Conservation (phyloP, 495 filamentous ascomycete species). For the Melanomma pulvis-pyrius region DNA sequence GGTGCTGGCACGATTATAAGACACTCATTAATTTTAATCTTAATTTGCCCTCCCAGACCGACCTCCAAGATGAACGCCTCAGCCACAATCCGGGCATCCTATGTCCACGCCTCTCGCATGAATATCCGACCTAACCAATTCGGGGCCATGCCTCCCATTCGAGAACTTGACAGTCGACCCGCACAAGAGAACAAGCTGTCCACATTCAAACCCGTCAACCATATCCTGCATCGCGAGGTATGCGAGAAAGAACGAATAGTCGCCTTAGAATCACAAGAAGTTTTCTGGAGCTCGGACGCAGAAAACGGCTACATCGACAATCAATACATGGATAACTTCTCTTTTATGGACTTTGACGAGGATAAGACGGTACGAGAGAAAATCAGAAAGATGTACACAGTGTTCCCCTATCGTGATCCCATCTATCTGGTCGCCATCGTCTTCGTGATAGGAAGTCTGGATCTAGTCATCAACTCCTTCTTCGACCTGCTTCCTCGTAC, state of each 20-base stretch:
- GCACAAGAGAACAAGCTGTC: conserved; percentile 5
- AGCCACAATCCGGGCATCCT: conserved; percentile 17
- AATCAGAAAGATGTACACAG: conserved; percentile 4
- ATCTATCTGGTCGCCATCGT: conserved; percentile 20
- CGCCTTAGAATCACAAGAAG: not conserved
- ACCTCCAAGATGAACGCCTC: conserved; percentile 25
- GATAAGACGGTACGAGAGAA: not conserved
- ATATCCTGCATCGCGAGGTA: conserved; percentile 15
- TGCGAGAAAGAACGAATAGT: conserved; percentile 14
- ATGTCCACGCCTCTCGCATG: conserved; percentile 18
- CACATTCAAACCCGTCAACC: conserved; percentile 15
- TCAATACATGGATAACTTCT: not conserved
- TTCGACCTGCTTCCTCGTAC: conserved; percentile 22
- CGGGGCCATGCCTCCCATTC: not conserved
- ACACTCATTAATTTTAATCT: conserved; percentile 6
- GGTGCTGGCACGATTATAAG: not conserved
- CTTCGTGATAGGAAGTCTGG: conserved; percentile 13
- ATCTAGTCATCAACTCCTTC: conserved; percentile 22
- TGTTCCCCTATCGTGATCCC: conserved; percentile 23
- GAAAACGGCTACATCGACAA: not conserved
- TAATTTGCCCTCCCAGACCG: not conserved
- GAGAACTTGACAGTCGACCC: conserved; percentile 2
- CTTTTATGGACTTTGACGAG: conserved; percentile 19
- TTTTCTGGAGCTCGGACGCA: not conserved
- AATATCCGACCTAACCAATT: not conserved